These are phyloP conservation scores for Agaricales sp. DNA, from an alignment of 1,284 basidiomycete genomes.

Conservation along the genomic window DNA sequence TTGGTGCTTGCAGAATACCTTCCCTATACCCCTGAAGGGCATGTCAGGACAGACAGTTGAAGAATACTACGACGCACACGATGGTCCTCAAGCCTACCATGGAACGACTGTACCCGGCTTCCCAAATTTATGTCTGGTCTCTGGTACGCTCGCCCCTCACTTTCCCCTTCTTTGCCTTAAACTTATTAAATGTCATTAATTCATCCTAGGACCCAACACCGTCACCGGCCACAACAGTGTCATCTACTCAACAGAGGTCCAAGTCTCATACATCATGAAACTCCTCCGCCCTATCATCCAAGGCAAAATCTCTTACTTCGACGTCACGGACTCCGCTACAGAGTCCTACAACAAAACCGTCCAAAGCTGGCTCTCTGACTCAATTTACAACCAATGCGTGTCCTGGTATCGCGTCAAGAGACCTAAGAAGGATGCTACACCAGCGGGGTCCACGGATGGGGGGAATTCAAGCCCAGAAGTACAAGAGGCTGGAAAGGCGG, in stretches of 20 bases:
- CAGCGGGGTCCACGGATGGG: too few species aligned
- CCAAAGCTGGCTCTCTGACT: constrained; percentile 23
- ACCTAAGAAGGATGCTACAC: not conserved
- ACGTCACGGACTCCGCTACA: constrained; percentile 23
- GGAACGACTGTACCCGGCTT: constrained; percentile 30
- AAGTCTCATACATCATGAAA: constrained; percentile 27
- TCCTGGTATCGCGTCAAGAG: constrained; percentile 27
- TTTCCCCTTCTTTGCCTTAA: not conserved
- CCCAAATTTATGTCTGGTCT: constrained; percentile 29
- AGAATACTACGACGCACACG: constrained; percentile 25
- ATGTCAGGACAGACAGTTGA: constrained; percentile 10
- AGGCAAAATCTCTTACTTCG: constrained; percentile 19
- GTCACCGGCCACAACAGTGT: constrained; percentile 36
- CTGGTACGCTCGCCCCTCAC: constrained; percentile 24
- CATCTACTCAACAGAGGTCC: constrained; percentile 31
- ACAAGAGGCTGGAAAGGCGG: not conserved
- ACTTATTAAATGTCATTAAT: not conserved
- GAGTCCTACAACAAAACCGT: constrained; percentile 30
- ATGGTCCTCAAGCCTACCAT: constrained; percentile 30
- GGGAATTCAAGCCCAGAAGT: too few species aligned
- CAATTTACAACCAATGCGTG: constrained; percentile 26
- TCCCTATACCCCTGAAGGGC: not conserved
- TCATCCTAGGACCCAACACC: constrained; percentile 35
- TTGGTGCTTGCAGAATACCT: not conserved
- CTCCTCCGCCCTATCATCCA: constrained; percentile 28